phyloP scores from a whole-genome alignment of 495 filamentous ascomycete genomes.

The Aspergillus kassunensis region DNA sequence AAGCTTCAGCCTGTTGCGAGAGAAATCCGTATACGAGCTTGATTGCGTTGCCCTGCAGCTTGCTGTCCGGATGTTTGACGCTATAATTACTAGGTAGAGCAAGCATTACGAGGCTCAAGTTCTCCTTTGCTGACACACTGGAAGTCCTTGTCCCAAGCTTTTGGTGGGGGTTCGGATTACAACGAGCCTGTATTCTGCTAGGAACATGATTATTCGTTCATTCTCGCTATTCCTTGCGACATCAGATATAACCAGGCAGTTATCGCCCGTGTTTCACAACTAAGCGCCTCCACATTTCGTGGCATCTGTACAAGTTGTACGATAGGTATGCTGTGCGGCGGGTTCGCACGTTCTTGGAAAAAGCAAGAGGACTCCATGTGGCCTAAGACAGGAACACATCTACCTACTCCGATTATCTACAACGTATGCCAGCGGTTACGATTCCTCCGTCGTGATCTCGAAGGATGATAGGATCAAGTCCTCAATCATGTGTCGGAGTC shows the following conservation, averaged over 20 bases:
- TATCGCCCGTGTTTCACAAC: background rate
- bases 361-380: slow-evolving; percentile 5
- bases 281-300: background rate
- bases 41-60: background rate
- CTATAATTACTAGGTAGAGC: background rate
- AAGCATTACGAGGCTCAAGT: background rate
- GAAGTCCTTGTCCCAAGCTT: background rate
- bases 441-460: background rate
- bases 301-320: background rate
- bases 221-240: background rate
- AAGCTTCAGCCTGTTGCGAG: background rate
- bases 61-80: background rate
- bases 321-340: background rate
- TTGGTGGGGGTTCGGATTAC: background rate
- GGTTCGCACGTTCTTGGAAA: slow-evolving; percentile 6
- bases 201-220: background rate
- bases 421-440: background rate
- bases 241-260: background rate
- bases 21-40: background rate
- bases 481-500: no score
- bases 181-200: background rate
- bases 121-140: background rate
- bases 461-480: background rate
- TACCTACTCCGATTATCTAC: background rate
- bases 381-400: background rate